phyloP scores from a whole-genome alignment of 1,139 yeast species.

The Entelexis sorbosivorans region DNA sequence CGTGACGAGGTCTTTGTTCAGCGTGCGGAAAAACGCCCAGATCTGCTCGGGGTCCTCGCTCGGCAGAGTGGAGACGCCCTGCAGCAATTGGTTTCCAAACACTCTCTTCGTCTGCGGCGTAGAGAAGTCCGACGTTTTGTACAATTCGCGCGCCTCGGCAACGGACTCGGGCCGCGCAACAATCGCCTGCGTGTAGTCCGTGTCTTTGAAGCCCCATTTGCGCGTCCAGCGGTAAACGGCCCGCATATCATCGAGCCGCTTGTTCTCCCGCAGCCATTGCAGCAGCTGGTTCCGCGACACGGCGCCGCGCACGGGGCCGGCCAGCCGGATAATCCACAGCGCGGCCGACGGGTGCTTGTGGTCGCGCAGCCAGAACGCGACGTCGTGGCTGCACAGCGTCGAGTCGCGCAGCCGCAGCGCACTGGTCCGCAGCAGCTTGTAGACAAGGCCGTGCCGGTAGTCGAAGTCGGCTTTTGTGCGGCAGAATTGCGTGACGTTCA shows the following conservation, averaged over 20 bases:
- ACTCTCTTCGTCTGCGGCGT: conserved; percentile 13
- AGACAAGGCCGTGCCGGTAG: conserved; percentile 22
- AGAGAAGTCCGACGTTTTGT: conserved; percentile 8
- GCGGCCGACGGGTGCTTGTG: conserved; percentile 21
- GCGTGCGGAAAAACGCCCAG: conserved; percentile 20
- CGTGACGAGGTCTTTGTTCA: conserved; percentile 23
- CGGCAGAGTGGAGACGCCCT: not conserved
- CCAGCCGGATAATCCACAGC: conserved; percentile 22
- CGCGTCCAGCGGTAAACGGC: conserved; percentile 21
- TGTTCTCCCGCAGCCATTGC: conserved; percentile 17
- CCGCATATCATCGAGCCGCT: conserved; percentile 6
- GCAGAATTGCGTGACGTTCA: conserved; percentile 18
- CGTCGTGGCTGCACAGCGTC: conserved; percentile 22
- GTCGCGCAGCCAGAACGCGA: conserved; percentile 22
- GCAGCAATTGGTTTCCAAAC: conserved; percentile 21
- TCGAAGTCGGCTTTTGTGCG: conserved; percentile 17
- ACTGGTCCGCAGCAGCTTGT: conserved; percentile 20
- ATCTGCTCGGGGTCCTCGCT: conserved; percentile 15
- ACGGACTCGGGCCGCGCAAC: conserved; percentile 17
- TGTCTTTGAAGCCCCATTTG: conserved; percentile 24
- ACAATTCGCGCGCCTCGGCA: conserved; percentile 20
- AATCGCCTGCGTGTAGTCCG: conserved; percentile 15
- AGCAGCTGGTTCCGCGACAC: conserved; percentile 23
- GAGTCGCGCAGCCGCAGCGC: conserved; percentile 20
- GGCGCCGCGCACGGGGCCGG: conserved; percentile 20